Conservation (phyloP, 148 eudicot genomes). For the Rhododendron mucronatum region DNA sequence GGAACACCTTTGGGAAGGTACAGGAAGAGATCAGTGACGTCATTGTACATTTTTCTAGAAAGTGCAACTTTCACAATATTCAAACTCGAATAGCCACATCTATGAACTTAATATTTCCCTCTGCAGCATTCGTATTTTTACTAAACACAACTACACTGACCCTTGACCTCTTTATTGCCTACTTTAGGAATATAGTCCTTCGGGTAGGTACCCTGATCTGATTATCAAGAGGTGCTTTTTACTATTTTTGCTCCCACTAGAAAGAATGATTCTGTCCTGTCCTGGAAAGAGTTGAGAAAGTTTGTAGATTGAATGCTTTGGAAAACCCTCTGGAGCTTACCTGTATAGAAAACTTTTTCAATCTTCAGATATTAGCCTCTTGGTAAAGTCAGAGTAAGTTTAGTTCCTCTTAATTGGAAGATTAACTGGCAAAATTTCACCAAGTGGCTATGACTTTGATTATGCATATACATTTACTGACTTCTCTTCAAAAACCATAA, state of each 20-base stretch:
- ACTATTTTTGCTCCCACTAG: not conserved
- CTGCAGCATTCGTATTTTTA: not conserved
- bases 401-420: not conserved
- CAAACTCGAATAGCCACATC: not conserved
- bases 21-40: not conserved
- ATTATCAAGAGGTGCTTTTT: too few relatives aligned
- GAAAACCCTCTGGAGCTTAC: not conserved
- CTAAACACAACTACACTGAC: not conserved
- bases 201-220: not conserved
- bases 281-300: not conserved
- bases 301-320: not conserved
- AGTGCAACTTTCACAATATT: not conserved
- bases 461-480: not conserved
- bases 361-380: not conserved
- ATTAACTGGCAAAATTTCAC: not conserved
- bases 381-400: not conserved
- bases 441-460: not conserved
- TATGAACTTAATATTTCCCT: not conserved
- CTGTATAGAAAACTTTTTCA: not conserved
- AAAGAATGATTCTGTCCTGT: not conserved
- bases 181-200: not conserved
- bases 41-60: not conserved
- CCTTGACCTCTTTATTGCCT: not conserved
- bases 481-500: not conserved
- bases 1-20: not conserved